Evolutionary conservation across 1,139 yeast genomes (phyloP), one percentile per base, ranked within the genome.

Genomic region (Blastobotrys arbuscula): DNA sequence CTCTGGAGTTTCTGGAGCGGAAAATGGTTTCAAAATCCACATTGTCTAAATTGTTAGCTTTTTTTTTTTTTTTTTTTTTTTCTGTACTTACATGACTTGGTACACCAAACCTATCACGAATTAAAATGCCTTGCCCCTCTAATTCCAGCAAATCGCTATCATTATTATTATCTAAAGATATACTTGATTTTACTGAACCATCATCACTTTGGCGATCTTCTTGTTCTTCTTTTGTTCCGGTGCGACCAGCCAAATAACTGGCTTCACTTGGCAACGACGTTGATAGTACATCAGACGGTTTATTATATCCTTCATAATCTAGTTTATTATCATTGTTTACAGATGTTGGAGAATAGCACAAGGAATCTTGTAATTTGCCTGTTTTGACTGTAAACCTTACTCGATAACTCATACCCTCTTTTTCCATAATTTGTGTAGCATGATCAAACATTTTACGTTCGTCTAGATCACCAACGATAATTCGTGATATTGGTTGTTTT

Each of bases 41-140:
- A 92, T 85, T 1, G 96, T 82, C 63, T n/a, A n/a, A n/a, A n/a
- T n/a, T n/a, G n/a, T n/a, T n/a, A n/a, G n/a, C n/a, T n/a, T n/a
- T n/a, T n/a, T 61, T 44, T 26, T 21, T 13, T 33, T 10, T 9
- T 9, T 12, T 24, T 16, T 36, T 35, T 33, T 28, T 33, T 33
- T 33, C 15, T 18, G 37, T 33, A 52, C 62, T 46, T 55, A 61
- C 63, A 64, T 89, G 95, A 0, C 84, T 75, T 0, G 95, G 89
- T n/a, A 75, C 65, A 13, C 73, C 73, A 0, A 81, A 69, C 3
- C 75, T 66, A 58, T 84, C 85, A 56, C 81, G 86, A n/a, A 92
- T 84, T 34, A 92, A 66, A n/a, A 92, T 84, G 6, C 99, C 99
- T 61, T 90, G 97, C 0, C 96, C 97, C 64, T 90, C 98, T 38